phyloP scores from a whole-genome alignment of 306 rosid species.

The Cucumis melo region DNA sequence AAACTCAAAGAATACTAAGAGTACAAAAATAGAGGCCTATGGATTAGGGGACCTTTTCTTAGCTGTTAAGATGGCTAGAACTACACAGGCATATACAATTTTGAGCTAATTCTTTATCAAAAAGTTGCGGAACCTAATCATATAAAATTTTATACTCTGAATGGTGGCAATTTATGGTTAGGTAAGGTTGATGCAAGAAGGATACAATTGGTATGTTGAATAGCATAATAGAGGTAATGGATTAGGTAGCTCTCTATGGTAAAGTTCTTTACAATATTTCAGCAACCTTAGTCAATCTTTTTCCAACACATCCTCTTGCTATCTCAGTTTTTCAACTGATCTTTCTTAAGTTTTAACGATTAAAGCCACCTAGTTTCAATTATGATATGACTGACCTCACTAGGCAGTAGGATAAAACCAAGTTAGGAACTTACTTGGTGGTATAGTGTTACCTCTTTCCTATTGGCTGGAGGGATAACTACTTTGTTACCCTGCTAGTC shows the following conservation, averaged over 20 bases:
- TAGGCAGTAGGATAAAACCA: not conserved
- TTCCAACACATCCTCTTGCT: too few relatives aligned
- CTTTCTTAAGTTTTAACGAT: not conserved
- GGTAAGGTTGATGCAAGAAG: not conserved
- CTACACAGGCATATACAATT: not conserved
- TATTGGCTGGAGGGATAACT: not conserved
- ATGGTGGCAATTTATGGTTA: not conserved
- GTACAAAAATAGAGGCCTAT: too few relatives aligned
- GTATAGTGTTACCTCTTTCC: not conserved
- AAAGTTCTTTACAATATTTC: not conserved
- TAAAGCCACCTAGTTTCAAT: not conserved
- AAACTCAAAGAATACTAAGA: too few relatives aligned
- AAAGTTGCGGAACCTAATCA: not conserved
- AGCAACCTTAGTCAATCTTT: not conserved
- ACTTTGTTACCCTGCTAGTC: not conserved
- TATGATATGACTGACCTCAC: not conserved
- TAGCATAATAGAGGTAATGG: not conserved
- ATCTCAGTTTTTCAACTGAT: not conserved
- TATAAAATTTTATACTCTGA: not conserved
- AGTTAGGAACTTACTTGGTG: not conserved
- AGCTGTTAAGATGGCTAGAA: not conserved
- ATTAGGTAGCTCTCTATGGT: not conserved
- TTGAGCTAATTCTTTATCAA: not conserved
- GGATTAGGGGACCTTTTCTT: not conserved
- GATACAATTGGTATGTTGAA: not conserved